Conservation (phyloP, 148 eudicot genomes). For the Silene conica region DNA sequence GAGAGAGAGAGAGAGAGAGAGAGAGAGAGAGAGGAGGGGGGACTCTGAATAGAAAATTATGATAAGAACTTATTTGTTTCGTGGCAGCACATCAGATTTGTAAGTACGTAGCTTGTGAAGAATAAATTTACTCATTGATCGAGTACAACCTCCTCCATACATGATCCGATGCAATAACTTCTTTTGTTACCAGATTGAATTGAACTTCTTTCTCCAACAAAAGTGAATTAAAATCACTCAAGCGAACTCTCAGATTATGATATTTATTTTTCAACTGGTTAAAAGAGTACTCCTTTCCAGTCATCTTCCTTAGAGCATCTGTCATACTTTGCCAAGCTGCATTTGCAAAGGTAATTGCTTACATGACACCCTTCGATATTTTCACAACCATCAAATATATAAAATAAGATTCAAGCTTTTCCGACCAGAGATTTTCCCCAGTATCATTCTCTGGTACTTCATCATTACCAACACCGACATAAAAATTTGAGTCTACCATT, state of each 20-base stretch:
- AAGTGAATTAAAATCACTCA: conserved; percentile 29
- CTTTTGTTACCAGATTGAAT: conserved; percentile 25
- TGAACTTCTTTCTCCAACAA: conserved; percentile 29
- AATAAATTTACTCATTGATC: conserved; percentile 18
- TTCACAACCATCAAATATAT: conserved; percentile 29
- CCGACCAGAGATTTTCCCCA: conserved; percentile 26
- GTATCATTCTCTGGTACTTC: conserved; percentile 25
- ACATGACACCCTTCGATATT: conserved; percentile 29
- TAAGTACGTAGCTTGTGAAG: not conserved
- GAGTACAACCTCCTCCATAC: conserved; percentile 26
- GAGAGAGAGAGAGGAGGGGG: no score
- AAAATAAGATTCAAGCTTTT: conserved; percentile 29
- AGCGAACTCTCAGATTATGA: conserved; percentile 32
- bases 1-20: no score
- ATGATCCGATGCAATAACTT: conserved; percentile 30
- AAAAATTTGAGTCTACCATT: conserved; percentile 21
- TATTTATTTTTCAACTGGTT: conserved; percentile 32
- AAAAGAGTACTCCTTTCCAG: conserved; percentile 31
- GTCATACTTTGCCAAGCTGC: conserved; percentile 32
- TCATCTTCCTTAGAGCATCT: conserved; percentile 16
- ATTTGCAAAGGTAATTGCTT: conserved; percentile 32
- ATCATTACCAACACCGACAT: conserved; percentile 16
- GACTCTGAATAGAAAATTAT: no score
- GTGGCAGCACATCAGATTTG: not conserved
- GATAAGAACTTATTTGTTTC: not conserved